A percentile compares a stretch with the other conserved stretches of the same genome.
phyloP scores from a whole-genome alignment of 176 grass and related monocot species.

The Oryza glaberrima region DNA sequence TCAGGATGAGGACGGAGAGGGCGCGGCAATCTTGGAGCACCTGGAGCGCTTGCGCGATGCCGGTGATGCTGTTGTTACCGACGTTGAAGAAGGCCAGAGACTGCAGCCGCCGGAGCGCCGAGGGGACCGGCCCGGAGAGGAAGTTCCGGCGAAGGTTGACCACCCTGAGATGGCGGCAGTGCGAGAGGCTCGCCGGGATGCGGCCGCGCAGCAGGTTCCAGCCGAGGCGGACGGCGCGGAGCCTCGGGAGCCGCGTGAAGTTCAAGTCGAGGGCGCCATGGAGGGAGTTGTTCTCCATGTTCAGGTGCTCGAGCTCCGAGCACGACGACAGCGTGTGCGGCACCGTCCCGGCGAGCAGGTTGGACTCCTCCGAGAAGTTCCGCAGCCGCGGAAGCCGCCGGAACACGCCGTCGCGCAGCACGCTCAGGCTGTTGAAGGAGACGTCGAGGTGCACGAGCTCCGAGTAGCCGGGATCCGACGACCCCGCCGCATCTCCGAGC shows the following conservation, averaged over 20 bases:
- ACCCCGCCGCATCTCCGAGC: neutral
- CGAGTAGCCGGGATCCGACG: neutral
- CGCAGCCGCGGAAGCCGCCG: neutral
- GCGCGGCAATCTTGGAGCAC: slow-evolving; percentile 28
- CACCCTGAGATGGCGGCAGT: slow-evolving; percentile 21
- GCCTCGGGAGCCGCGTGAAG: slow-evolving; percentile 9
- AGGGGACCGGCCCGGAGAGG: slow-evolving; percentile 18
- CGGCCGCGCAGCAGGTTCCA: slow-evolving; percentile 33
- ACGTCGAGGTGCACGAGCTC: slow-evolving; percentile 37
- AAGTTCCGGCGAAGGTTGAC: slow-evolving; percentile 41
- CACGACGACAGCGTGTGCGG: slow-evolving; percentile 30
- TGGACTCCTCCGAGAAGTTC: slow-evolving; percentile 30
- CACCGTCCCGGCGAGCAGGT: slow-evolving; percentile 32
- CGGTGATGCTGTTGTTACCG: slow-evolving; percentile 35
- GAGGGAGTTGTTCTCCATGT: slow-evolving; percentile 46
- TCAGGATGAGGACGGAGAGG: slow-evolving; percentile 39
- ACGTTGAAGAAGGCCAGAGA: slow-evolving; percentile 34
- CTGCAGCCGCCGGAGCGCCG: slow-evolving; percentile 19
- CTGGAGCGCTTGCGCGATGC: slow-evolving; percentile 20
- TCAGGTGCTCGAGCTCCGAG: slow-evolving; percentile 29
- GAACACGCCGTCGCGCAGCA: slow-evolving; percentile 8
- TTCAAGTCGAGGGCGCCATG: slow-evolving; percentile 34
- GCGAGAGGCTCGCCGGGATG: slow-evolving; percentile 22
- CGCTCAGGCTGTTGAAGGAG: slow-evolving; percentile 38
- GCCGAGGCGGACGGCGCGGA: slow-evolving; percentile 38